Base-by-base conservation (phyloP, 1,139 yeast species). In the Diutina scorzettiae region DNA sequence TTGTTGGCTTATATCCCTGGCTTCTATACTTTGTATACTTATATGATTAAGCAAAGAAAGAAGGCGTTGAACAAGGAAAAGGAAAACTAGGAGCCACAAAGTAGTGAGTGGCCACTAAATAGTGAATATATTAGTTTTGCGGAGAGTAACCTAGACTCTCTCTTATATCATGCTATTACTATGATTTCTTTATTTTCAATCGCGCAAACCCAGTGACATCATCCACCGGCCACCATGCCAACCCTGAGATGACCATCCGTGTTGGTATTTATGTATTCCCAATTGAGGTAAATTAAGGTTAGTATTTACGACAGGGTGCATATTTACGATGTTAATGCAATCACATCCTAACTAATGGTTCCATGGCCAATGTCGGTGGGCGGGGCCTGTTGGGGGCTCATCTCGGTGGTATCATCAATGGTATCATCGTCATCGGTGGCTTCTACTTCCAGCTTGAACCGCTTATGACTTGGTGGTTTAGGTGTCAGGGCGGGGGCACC, bases 21-120 rank as follows among this genome's bases (percentile, higher is more conserved):
- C 0, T 77, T 89, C 57, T 87, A 85, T 58, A 74, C 81, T 55
- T 70, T 91, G 55, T 91, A 78, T 64, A 71, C 83, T 16, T 91
- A 93, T 58, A 91, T 91, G 95, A 71, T 91, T 55, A 76, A 72
- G 51, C 97, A 91, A 64, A 79, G 97, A 65, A 71, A 63, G 59
- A 81, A 78, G 65, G 81, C 74, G 3, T 67, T 79, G 67, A 66
- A 66, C 17, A 28, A 37, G 41, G 39, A 34, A 23, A 34, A 34
- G 29, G 28, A 20, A 19, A 12, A 28, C 18, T 28, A 28, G 8
- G 5, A n/a, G n/a, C n/a, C n/a, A n/a, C n/a, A n/a, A n/a, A n/a
- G n/a, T n/a, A n/a, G n/a, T n/a, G n/a, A n/a, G n/a, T n/a, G n/a
- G n/a, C n/a, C n/a, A n/a, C n/a, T n/a, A n/a, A n/a, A n/a, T n/a